phyloP scores from a whole-genome alignment of 1,284 basidiomycete species.

The Anthracocystis setariae region DNA sequence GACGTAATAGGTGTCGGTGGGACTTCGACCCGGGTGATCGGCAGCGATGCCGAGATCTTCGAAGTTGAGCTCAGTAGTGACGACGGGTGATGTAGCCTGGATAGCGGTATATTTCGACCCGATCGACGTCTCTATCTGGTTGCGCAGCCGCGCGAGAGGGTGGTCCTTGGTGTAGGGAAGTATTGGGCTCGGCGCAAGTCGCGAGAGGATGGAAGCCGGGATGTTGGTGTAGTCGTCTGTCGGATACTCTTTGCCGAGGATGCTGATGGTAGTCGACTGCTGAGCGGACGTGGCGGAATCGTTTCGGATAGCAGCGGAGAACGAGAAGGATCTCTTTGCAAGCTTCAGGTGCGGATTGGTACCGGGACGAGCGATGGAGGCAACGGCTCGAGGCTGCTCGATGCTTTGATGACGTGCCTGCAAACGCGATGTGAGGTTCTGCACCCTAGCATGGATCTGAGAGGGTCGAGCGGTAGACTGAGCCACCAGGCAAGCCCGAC shows the following conservation, averaged over 20 bases:
- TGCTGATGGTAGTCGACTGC: conserved; percentile 26
- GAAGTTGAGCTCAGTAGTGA: conserved; percentile 92
- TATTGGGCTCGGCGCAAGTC: conserved; percentile 73
- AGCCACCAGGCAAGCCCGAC: conserved; percentile 24
- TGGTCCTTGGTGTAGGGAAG: conserved; percentile 82
- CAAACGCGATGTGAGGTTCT: conserved; percentile 18
- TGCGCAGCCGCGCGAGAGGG: conserved; percentile 85
- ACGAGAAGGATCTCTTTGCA: conserved; percentile 10
- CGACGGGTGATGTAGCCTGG: conserved; percentile 82
- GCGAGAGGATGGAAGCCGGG: conserved; percentile 83
- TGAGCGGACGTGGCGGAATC: background rate
- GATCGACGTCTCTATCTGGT: conserved; percentile 86
- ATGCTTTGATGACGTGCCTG: conserved; percentile 1
- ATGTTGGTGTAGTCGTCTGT: conserved; percentile 85
- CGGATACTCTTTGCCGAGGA: conserved; percentile 70
- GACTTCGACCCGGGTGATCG: conserved; percentile 90
- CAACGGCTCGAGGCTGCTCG: background rate
- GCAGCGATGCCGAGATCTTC: conserved; percentile 92
- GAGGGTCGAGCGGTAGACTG: conserved; percentile 24
- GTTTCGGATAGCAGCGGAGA: background rate
- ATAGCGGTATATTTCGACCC: conserved; percentile 68
- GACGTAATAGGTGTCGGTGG: conserved; percentile 95
- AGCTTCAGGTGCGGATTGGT: background rate
- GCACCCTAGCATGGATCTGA: conserved; percentile 34
- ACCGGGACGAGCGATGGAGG: conserved; percentile 1